Evolutionary conservation across 495 filamentous ascomycete genomes (phyloP), one percentile per base, ranked within the genome.

Genomic region (Annulohypoxylon nitens): DNA sequence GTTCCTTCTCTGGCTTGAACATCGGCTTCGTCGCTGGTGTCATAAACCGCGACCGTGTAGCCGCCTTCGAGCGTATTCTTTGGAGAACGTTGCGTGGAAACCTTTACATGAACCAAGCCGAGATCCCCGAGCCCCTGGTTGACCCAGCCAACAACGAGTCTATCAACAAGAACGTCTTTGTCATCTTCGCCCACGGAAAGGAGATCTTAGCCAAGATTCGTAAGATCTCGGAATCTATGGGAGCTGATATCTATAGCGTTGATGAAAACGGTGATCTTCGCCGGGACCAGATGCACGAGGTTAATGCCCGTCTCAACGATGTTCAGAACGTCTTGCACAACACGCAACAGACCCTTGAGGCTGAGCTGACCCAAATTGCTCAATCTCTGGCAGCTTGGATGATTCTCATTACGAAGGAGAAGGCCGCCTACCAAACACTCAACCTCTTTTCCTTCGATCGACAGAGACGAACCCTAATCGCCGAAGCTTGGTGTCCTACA

Each of bases 1-100:
- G 93, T 75, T 94, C 93, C 48, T 95, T 98, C 79, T 93, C 93
- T 7, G 92, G 93, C 54, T 97, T 97, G 93, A 97, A 97, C 80
- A 98, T 99, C 75, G 97, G 97, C n/a, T 98, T 99, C 74, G 96
- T 99, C n/a, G 91, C 97, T 60, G 96, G 96, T 81, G 97, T 98
- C 60, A 98, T 99, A 75, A 91, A 93, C 25, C 87, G 95, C 25
- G 95, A 98, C 70, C 90, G 95, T 7, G 96, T 98, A 64, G 94
- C 91, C 8, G 92, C 96, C 36, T 98, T 99, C 77, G 96, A 99
- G 82, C 90, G 96, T 59, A 98, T 98, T 70, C 87, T 99, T 14
- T 99, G 96, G 96, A 87, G 96, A 62, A 97, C 96, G 0, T 85
- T 99, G 61, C 94, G 96, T 75, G 96, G 96, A 72, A 99, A 99